Percentiles rank a stretch among this genome's conserved stretches.
These are phyloP conservation scores for Boletus subcaerulescens DNA, from an alignment of 768 basidiomycete species.

Conservation along the genomic window DNA sequence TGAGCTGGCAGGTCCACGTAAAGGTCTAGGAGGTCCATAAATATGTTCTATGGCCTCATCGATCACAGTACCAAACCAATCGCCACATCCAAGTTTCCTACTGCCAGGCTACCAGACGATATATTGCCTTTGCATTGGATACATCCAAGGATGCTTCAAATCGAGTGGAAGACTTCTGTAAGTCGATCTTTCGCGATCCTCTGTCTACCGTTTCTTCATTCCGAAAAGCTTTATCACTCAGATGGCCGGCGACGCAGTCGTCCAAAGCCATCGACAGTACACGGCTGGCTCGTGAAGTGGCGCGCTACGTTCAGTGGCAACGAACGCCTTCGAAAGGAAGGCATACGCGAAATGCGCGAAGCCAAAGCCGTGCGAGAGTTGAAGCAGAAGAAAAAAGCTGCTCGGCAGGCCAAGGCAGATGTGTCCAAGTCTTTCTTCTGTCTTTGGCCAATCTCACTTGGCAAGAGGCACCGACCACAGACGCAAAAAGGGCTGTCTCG, in stretches of 20 bases:
- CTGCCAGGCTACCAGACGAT: conserved; percentile 4
- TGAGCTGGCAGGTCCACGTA: not conserved
- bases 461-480: conserved; percentile 14
- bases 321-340: conserved; percentile 59
- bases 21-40: conserved; percentile 18
- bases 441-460: conserved; percentile 28
- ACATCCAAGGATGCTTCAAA: conserved; percentile 24
- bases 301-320: conserved; percentile 67
- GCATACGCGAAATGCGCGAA: conserved; percentile 68
- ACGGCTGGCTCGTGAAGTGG: conserved; percentile 80
- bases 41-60: conserved; percentile 13
- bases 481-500: conserved; percentile 6
- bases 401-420: conserved; percentile 15
- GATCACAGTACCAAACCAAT: not conserved
- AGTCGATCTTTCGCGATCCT: conserved; percentile 8
- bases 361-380: conserved; percentile 39
- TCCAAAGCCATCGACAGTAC: conserved; percentile 55
- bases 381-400: conserved; percentile 27
- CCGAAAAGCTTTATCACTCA: conserved; percentile 31
- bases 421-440: conserved; percentile 15
- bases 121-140: not conserved
- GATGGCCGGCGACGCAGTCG: conserved; percentile 43
- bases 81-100: conserved; percentile 8
- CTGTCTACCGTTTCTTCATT: not conserved
- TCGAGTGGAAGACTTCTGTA: conserved; percentile 36